Percentiles rank a stretch among this genome's conserved stretches.
phyloP scores from a whole-genome alignment of 768 basidiomycete species.

The Suillus discolor region DNA sequence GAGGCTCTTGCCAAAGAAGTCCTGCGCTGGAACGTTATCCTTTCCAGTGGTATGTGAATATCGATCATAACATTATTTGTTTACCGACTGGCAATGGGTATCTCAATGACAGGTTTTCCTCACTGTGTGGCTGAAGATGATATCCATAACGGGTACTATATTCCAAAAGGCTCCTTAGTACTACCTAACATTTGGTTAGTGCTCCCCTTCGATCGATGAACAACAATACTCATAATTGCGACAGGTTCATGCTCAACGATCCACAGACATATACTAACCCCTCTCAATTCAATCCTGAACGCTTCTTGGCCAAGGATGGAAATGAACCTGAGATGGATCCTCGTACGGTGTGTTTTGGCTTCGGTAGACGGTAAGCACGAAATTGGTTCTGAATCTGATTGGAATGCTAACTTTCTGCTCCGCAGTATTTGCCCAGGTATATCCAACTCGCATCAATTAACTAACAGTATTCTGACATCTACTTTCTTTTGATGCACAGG shows the following conservation, averaged over 20 bases:
- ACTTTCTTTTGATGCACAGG: conserved; percentile 39
- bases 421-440: background rate
- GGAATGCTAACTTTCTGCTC: background rate
- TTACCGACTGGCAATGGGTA: background rate
- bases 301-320: background rate
- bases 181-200: background rate
- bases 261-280: conserved; percentile 51
- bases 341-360: conserved; percentile 46
- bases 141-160: background rate
- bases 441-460: background rate
- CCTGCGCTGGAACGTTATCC: background rate
- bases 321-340: conserved; percentile 23
- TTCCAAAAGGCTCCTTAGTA: background rate
- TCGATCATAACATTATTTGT: background rate
- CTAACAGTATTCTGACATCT: background rate
- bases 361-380: conserved; percentile 35
- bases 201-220: background rate
- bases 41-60: background rate
- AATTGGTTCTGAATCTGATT: background rate
- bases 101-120: background rate
- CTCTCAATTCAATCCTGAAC: conserved; percentile 39
- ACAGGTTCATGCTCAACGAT: conserved; percentile 36
- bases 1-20: background rate
- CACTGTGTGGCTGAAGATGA: background rate
- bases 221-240: background rate